phyloP scores from a whole-genome alignment of 148 eudicot species.

The Fagopyrum esculentum region DNA sequence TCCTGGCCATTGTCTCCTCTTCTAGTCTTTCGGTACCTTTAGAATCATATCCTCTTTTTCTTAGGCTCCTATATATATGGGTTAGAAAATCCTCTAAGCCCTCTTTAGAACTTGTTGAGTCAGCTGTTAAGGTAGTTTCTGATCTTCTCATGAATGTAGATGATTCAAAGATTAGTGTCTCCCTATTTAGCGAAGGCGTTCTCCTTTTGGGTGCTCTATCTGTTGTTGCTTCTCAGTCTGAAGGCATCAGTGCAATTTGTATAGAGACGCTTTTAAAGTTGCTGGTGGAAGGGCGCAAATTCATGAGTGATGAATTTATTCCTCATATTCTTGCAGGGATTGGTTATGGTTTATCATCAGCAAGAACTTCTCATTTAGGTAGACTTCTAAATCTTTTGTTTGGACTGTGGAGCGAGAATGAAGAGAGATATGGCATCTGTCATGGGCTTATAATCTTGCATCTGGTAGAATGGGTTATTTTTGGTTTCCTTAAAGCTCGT shows the following conservation, averaged over 20 bases:
- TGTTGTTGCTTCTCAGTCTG: slow-evolving; percentile 36
- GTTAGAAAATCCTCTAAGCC: slow-evolving; percentile 74
- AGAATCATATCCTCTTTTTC: slow-evolving; percentile 64
- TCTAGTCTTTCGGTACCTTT: slow-evolving; percentile 34
- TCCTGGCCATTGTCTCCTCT: slow-evolving; percentile 64
- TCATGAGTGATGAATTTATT: slow-evolving; percentile 33
- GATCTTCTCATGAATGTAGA: slow-evolving; percentile 30
- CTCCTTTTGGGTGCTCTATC: slow-evolving; percentile 77
- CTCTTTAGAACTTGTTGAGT: slow-evolving; percentile 40
- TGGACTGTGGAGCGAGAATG: slow-evolving; percentile 48
- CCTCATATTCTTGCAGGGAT: slow-evolving; percentile 70
- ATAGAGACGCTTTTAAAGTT: slow-evolving; percentile 51
- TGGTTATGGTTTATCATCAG: slow-evolving; percentile 78
- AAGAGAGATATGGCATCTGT: slow-evolving; percentile 33
- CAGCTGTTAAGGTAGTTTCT: slow-evolving; percentile 35
- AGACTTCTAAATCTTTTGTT: slow-evolving; percentile 48
- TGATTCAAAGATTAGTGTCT: slow-evolving; percentile 26
- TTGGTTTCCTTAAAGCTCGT: slow-evolving; percentile 33
- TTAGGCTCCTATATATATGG: slow-evolving; percentile 87
- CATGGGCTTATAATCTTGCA: slow-evolving; percentile 76
- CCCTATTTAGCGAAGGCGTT: slow-evolving; percentile 49
- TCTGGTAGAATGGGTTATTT: slow-evolving; percentile 80
- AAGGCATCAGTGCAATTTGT: slow-evolving; percentile 46
- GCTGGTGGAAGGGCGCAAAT: slow-evolving; percentile 44
- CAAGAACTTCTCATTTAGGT: slow-evolving; percentile 31